phyloP scores from a whole-genome alignment of 345 rosid species.

The Abelmoschus esculentus region DNA sequence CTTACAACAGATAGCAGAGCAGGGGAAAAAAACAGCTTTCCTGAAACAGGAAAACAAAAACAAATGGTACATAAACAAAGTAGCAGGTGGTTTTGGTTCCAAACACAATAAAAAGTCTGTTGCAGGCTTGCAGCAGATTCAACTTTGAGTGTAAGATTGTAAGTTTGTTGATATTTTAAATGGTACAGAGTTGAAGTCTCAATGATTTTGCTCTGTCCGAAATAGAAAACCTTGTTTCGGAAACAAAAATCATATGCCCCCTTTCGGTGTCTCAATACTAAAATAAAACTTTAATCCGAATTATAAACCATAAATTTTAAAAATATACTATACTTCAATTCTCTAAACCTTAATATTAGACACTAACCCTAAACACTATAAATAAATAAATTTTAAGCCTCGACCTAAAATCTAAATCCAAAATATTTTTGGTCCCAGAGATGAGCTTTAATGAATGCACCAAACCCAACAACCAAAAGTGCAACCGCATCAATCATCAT shows the following conservation, averaged over 20 bases:
- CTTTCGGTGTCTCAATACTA: no score
- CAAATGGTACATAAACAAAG: background rate
- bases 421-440: conserved; percentile 9
- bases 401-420: no score
- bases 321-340: no score
- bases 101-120: background rate
- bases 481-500: conserved; percentile 6
- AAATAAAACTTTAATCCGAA: no score
- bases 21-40: background rate
- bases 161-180: background rate
- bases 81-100: background rate
- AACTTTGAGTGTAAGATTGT: background rate
- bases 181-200: background rate
- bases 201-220: background rate
- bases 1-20: background rate
- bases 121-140: background rate
- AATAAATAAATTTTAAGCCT: no score
- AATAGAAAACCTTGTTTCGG: background rate
- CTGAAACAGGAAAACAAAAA: background rate
- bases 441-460: conserved; percentile 9
- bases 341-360: no score
- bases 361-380: no score
- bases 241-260: no score
- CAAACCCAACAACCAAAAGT: conserved; percentile 25
- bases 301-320: no score